Base-by-base conservation (phyloP, 2,329 filamentous ascomycete genomes). In the Colletotrichum aenigma region DNA sequence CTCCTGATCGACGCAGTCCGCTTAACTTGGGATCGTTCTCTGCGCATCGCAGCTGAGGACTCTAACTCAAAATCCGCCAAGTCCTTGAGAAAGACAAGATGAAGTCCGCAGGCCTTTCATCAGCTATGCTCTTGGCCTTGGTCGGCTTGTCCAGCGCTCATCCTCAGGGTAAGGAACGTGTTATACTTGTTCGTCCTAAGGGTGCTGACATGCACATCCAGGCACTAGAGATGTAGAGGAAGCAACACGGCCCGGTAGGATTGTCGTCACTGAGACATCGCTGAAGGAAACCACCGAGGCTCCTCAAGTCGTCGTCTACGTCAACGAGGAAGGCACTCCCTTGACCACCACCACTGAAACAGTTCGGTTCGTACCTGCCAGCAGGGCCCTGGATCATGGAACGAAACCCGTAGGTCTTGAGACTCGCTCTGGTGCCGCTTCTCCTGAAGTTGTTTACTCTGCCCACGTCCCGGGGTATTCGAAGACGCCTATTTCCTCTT, bases 251-350 rank as follows among this genome's bases (percentile, higher is more conserved):
- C 64, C 56, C 36, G 18, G 24, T 70, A 81, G 76, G 71, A 79
- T 83, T 61, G 85, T 85, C 5, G 78, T 85, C n/a, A 83, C 84
- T 6, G 83, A 86, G 76, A 80, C 83, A 13, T 79, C 82, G 12
- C 78, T 86, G 62, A 83, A 84, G 60, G 81, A 81, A 36, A 82
- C 86, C 15, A 88, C 86, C 52, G 84, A 87, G 52, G 78, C 86
- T 12, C 85, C 87, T 7, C 85, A 89, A 74, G 85, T 89, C 66
- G 87, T 92, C 32, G 88, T 94, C 79, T 93, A 90, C 83, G 90
- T 93, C 61, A 88, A 94, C 80, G 84, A 89, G 77, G 81, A 88
- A 73, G 91, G 91, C 71, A 85, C 88, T n/a, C 85, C 87, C 4
- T 78, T 92, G 76, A 86, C 85, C 55, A 89, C 86, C 9, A 80